Evolutionary conservation across 345 rosid species (phyloP).

Genomic region (Dimocarpus longan): DNA sequence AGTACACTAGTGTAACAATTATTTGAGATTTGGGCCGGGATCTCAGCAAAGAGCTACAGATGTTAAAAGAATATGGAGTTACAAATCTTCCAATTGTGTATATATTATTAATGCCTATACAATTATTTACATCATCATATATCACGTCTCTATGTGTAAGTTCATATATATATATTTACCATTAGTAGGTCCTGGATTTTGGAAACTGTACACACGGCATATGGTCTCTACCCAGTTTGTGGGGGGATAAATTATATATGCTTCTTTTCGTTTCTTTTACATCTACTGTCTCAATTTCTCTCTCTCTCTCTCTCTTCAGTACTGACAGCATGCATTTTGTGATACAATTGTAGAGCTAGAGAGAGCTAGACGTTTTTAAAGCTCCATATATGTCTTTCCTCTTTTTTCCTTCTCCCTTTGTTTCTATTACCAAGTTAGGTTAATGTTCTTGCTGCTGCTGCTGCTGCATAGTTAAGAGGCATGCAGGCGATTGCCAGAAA

Average conservation of each 20-base stretch:
- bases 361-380: slow-evolving; percentile 18
- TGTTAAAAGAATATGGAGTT: slow-evolving; percentile 20
- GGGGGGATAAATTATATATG: slow-evolving; percentile 20
- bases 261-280: slow-evolving; percentile 16
- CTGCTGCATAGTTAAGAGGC: slow-evolving; percentile 44
- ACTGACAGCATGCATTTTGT: slow-evolving; percentile 19
- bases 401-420: slow-evolving; percentile 18
- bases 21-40: slow-evolving; percentile 31
- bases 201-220: slow-evolving; percentile 23
- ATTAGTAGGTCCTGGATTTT: slow-evolving; percentile 26
- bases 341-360: slow-evolving; percentile 3
- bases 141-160: background rate
- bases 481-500: slow-evolving; percentile 48
- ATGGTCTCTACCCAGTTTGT: slow-evolving; percentile 34
- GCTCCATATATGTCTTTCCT: slow-evolving; percentile 11
- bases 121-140: slow-evolving; percentile 9
- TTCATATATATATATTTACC: slow-evolving; percentile 12
- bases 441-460: slow-evolving; percentile 30
- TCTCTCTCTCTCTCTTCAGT: slow-evolving; percentile 29
- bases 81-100: slow-evolving; percentile 27
- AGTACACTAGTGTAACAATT: slow-evolving; percentile 11
- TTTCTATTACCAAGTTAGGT: slow-evolving; percentile 46
- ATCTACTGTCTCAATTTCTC: slow-evolving; percentile 18
- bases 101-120: slow-evolving; percentile 24
- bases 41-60: slow-evolving; percentile 25